Base-by-base conservation (phyloP, 108 stramenopile species). In the Cyclotella sp. region DNA sequence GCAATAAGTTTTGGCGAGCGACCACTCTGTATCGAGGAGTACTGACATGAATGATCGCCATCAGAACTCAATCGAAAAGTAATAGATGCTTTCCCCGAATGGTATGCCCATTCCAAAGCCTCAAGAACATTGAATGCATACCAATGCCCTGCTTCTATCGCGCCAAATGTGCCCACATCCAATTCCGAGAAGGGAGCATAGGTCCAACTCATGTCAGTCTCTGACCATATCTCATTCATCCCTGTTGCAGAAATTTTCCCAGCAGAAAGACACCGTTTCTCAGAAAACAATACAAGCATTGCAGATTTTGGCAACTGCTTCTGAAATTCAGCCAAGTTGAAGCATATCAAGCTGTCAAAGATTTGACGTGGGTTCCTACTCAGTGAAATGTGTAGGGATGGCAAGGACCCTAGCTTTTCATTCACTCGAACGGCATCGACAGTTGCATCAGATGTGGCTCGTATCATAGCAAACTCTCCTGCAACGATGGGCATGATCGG, bases 1-100 rank as follows among this genome's bases (percentile, higher is more conserved):
- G 54, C 71, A 13, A 62, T 13, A 16, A 72, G 43, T 39, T 72
- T 72, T 13, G 71, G 71, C 14, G 60, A 41, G 3, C 55, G 44
- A 21, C 71, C 71, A 49, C 71, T 72, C 22, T 72, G 60, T 30
- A 72, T 62, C 4, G 71, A 72, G 24, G 71, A 58, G 47, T 29
- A 72, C 29, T 59, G 57, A 47, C 71, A 72, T 41, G 57, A 51
- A 40, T 55, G 11, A 34, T 49, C 46, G 14, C 44, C 58, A 34
- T 16, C 60, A 22, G 60, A 46, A 42, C 58, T 61, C 21, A 72
- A 19, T 18, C 71, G 59, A 72, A 72, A 61, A 21, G 71, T 72
- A 19, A 72, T 60, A 3, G 44, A 7, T 5, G 24, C 60, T 24
- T 8, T 60, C 28, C 28, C 18, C 19, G 18, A 40, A n/a, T 28